Conservation (phyloP, 768 basidiomycete genomes). For the Pisolithus marmoratus region DNA sequence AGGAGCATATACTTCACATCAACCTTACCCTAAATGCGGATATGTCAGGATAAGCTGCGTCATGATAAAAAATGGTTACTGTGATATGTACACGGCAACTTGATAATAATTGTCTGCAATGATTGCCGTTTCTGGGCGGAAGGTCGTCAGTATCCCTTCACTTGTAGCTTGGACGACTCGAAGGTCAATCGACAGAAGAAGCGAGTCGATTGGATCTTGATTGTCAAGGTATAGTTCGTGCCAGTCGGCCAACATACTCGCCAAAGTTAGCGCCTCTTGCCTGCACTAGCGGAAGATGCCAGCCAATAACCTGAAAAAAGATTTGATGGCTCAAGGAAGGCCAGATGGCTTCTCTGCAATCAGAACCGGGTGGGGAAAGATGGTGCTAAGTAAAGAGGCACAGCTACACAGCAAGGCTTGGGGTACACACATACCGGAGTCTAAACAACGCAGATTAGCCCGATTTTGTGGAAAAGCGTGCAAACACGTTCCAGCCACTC, state of each 20-base stretch:
- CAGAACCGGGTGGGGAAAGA: conserved; percentile 11
- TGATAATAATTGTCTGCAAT: conserved; percentile 18
- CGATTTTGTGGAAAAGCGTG: conserved; percentile 11
- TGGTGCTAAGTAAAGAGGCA: conserved; percentile 12
- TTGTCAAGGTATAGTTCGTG: not conserved
- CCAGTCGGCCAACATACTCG: not conserved
- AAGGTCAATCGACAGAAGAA: conserved; percentile 18
- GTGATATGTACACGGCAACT: conserved; percentile 27
- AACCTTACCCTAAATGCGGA: conserved; percentile 25
- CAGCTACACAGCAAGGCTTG: conserved; percentile 14
- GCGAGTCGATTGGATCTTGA: not conserved
- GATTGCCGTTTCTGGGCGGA: conserved; percentile 2
- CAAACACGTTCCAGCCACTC: conserved; percentile 3
- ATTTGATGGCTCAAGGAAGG: not conserved
- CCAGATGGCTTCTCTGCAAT: not conserved
- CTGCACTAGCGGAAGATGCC: conserved; percentile 3
- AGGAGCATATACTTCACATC: conserved; percentile 22
- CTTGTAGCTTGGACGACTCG: not conserved
- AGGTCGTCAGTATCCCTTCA: too few relatives aligned
- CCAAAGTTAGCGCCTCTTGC: not conserved
- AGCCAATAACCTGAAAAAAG: not conserved
- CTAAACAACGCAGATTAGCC: conserved; percentile 3
- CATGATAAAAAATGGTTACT: not conserved
- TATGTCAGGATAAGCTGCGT: conserved; percentile 18
- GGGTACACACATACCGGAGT: conserved; percentile 8